Evolutionary conservation across 1,284 basidiomycete genomes (phyloP), one percentile per base, ranked within the genome.

Genomic region (Taiwanofungus camphoratus): DNA sequence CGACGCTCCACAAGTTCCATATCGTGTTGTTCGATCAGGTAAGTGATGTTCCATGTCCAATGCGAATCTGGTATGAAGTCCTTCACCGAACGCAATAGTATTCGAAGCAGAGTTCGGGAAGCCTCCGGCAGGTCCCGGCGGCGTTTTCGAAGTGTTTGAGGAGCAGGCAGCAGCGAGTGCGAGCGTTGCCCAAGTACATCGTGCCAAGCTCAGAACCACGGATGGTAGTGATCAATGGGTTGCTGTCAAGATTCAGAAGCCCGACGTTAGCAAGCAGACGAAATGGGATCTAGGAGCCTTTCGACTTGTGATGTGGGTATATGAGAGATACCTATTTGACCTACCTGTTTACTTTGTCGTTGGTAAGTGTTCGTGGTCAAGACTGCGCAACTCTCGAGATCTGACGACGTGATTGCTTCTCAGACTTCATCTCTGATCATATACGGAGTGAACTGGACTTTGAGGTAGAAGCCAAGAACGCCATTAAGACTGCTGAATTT

Each of bases 191-290:
- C 92, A 94, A 59, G 92, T 94, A 0, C 92, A 94, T 58, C 73
- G 75, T 29, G 92, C 92, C 2, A 77, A 74, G 35, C 62, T 91
- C 23, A 77, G 71, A 50, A 67, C 69, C 27, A 62, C 63, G 33
- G 69, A 68, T 47, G 60, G 61, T 9, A 48, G 50, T 7, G 61
- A 57, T 1, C 41, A 50, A 36, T 76, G 82, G 73, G 91, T 94
- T 1, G 92, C 91, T 0, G 91, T 95, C 50, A 94, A 94, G 65
- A 71, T 92, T n/a, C 89, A 94, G 66, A 93, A 92, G 55, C 91
- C 89, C 0, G 86, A 81, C 22, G 89, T 95, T 13, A 73, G 70
- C 40, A 87, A 78, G 54, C 92, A 95, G 66, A 82, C 89, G 64
- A 80, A 87, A 48, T 90, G 82, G 80, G 89, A 92, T 61, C 64